These are phyloP conservation scores for Brachypodium distachyon DNA, from an alignment of 202 grass and related monocot species.

Conservation along the genomic window DNA sequence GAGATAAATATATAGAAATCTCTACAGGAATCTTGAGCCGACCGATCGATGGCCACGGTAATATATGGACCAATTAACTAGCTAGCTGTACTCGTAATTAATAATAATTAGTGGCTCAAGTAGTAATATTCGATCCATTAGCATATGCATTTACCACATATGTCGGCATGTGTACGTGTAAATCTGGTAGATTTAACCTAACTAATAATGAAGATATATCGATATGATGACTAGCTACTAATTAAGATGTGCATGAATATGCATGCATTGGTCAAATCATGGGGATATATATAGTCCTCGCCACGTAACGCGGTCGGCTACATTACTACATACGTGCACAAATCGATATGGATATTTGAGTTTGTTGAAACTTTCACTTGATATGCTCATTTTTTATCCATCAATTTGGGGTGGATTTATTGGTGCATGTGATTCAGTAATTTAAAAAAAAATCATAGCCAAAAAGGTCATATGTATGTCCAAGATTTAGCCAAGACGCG, in stretches of 20 bases:
- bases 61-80: not conserved
- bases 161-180: not conserved
- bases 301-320: not conserved
- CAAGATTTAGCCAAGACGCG: too few relatives aligned
- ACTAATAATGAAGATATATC: not conserved
- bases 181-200: not conserved
- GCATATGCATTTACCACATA: not conserved
- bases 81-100: too few relatives aligned
- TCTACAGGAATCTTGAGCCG: not conserved
- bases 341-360: not conserved
- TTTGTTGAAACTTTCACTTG: too few relatives aligned
- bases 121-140: not conserved
- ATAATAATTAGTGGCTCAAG: not conserved
- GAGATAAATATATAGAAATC: not conserved
- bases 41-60: not conserved
- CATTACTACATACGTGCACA: not conserved
- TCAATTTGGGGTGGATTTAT: too few relatives aligned
- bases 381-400: too few relatives aligned
- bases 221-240: conserved; percentile 1
- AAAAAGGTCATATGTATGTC: too few relatives aligned
- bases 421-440: too few relatives aligned
- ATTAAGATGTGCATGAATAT: not conserved
- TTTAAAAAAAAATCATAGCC: too few relatives aligned
- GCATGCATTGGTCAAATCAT: not conserved
- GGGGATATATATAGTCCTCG: not conserved